Percentiles rank a stretch among this genome's conserved stretches.
phyloP scores from a whole-genome alignment of 75 land plant genomes.

The Cunninghamia lanceolata region DNA sequence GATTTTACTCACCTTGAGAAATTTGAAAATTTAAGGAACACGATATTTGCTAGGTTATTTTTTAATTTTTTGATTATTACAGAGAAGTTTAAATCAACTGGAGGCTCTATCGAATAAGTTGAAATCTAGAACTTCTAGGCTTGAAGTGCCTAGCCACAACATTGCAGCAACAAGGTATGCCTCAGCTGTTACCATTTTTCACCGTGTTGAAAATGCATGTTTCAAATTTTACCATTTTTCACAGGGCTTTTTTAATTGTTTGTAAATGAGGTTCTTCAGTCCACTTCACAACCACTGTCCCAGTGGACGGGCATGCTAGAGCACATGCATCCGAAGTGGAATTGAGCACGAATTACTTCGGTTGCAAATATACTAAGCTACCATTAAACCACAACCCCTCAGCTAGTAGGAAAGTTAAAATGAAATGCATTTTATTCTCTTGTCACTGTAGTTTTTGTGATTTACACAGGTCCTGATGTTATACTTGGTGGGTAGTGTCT shows the following conservation, averaged over 20 bases:
- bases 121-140: constrained; percentile 70
- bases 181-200: not conserved
- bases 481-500: too few species aligned
- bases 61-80: not conserved
- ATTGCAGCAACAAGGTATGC: constrained; percentile 93
- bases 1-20: not conserved
- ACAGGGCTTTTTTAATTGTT: not conserved
- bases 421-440: too few species aligned
- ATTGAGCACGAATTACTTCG: not conserved
- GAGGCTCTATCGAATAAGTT: constrained; percentile 91
- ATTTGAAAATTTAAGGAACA: not conserved
- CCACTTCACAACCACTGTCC: too few species aligned
- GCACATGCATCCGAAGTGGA: not conserved
- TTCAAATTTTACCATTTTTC: not conserved
- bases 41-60: too few species aligned
- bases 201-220: too few species aligned
- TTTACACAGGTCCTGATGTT: not conserved
- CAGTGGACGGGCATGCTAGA: not conserved
- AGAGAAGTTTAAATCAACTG: constrained; percentile 94
- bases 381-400: not conserved
- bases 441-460: not conserved
- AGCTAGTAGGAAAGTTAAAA: too few species aligned
- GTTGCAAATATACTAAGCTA: not conserved
- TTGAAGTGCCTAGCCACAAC: constrained; percentile 81
- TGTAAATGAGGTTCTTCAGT: not conserved